These are phyloP conservation scores for Didymella pinodella DNA, from an alignment of 2,329 filamentous ascomycete species.

Conservation along the genomic window DNA sequence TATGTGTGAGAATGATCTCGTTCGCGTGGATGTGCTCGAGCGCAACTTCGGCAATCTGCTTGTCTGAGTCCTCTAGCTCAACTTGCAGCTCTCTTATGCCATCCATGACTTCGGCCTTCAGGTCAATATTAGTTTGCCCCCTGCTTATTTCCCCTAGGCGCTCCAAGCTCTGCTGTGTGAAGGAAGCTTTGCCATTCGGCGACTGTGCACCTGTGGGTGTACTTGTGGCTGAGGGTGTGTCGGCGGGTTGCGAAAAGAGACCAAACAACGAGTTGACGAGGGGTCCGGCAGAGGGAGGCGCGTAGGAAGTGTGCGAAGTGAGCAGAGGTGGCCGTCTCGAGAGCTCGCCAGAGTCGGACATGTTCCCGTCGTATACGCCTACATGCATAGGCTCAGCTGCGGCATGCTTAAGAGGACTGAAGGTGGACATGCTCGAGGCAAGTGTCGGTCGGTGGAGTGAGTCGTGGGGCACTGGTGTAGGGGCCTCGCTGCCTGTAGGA, in stretches of 20 bases:
- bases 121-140: conserved; percentile 63
- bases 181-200: conserved; percentile 54
- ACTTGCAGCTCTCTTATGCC: conserved; percentile 97
- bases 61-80: conserved; percentile 90
- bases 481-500: conserved; percentile 64
- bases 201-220: conserved; percentile 63
- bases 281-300: conserved; percentile 60
- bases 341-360: conserved; percentile 48
- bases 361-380: conserved; percentile 40
- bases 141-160: conserved; percentile 52
- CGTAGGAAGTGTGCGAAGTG: conserved; percentile 69
- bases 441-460: conserved; percentile 49
- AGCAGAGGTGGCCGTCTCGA: conserved; percentile 67
- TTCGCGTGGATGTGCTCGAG: conserved; percentile 93
- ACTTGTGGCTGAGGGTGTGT: conserved; percentile 53
- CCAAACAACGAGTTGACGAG: conserved; percentile 82
- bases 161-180: conserved; percentile 47
- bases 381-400: conserved; percentile 46
- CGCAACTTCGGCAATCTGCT: conserved; percentile 87
- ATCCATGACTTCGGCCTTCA: conserved; percentile 89
- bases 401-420: conserved; percentile 58
- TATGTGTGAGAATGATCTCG: conserved; percentile 89
- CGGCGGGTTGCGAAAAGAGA: conserved; percentile 76
- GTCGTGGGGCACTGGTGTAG: conserved; percentile 34
- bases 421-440: conserved; percentile 55